Evolutionary conservation across 176 grass and related monocot genomes (phyloP), one percentile per base, ranked within the genome.

Genomic region (Triticum monococcum): DNA sequence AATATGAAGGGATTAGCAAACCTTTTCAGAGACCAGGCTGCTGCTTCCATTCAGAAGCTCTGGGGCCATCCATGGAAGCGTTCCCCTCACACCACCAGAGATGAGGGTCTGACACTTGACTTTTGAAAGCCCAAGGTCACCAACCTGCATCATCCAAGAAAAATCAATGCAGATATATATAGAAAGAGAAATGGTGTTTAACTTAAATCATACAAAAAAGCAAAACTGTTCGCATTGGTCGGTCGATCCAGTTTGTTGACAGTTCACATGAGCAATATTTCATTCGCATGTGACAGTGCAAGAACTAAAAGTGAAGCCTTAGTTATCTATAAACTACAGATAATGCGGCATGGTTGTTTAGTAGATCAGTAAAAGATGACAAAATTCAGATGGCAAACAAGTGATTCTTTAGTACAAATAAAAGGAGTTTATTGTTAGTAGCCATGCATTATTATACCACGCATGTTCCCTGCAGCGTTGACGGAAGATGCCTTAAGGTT

Each of bases 51-150:
- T 90, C 63, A 99, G 81, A 86, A 97, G 90, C 46, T 99, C 97
- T 5, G 97, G 97, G 64, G 97, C 97, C 90, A 99, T 99, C 92
- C 94, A 99, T 67, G 97, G 97, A 41, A 99, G 79, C 2, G 97
- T 97, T 91, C 97, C 97, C 57, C 94, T 88, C 61, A 99, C 92
- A 22, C 94, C 97, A 75, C 97, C 97, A 48, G 97, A 99, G 46
- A 99, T 97, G 43, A 99, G 85, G 18, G 97, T 99, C 84, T 99
- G 90, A 32, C 91, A 94, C 72, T 99, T 99, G 1, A 97, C 97
- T 90, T 94, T 99, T 68, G 97, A 97, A 87, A 99, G 88, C 40
- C 94, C 94, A 84, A 99, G 92, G 90, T 99, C 97, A 83, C 97
- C 94, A 71, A 99, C 94, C 97, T 99, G 75, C 60, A 85, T 81